Evolutionary conservation across 73 alveolate genomes (phyloP).

Genomic region (Symbiodinium natans): DNA sequence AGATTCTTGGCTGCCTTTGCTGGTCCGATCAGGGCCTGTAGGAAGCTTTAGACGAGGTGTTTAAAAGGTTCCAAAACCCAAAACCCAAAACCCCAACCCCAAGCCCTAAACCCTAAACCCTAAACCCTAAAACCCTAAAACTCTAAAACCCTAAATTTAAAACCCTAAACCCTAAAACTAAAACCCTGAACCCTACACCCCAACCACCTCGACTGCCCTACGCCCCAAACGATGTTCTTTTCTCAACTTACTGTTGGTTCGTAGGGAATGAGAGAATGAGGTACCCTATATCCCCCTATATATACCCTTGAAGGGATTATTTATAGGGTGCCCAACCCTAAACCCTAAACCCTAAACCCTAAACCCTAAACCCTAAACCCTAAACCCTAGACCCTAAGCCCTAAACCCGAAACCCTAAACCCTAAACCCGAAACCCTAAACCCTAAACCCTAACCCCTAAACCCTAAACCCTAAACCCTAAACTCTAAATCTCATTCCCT

Average conservation of each 20-base stretch:
- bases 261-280: too few species aligned
- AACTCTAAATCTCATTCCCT: neutral
- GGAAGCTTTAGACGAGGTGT: neutral
- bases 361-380: neutral
- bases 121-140: neutral
- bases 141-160: neutral
- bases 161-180: neutral
- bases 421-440: neutral
- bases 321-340: neutral
- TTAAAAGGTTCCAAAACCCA: neutral
- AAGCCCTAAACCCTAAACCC: neutral
- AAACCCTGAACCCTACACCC: neutral
- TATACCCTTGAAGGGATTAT: too few species aligned
- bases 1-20: neutral
- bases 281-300: too few species aligned
- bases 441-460: too few species aligned
- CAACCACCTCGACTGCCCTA: too few species aligned
- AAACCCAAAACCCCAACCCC: neutral
- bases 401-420: neutral
- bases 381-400: neutral
- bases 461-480: neutral
- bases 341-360: neutral
- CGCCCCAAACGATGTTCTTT: too few species aligned
- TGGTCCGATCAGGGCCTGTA: neutral
- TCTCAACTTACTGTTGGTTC: too few species aligned